These are phyloP conservation scores for Mycosphaerella sp. DNA, from an alignment of 2,329 filamentous ascomycete genomes.

Conservation along the genomic window DNA sequence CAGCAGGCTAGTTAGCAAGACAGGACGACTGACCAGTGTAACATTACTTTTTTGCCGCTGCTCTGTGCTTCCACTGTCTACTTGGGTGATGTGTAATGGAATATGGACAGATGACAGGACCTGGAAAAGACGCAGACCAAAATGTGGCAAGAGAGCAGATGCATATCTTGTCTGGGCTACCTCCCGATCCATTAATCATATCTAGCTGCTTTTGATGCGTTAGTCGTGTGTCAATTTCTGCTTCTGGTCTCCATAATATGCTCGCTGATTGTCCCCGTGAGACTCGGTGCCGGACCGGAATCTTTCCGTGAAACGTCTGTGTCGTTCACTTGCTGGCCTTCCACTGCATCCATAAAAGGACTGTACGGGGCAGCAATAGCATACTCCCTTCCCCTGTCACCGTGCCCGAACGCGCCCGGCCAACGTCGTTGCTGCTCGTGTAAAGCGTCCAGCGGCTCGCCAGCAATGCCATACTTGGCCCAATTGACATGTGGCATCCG, in stretches of 20 bases:
- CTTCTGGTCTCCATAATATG: slow-evolving; percentile 30
- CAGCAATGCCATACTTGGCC: slow-evolving; percentile 88
- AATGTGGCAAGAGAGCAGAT: background rate
- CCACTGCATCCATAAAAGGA: slow-evolving; percentile 48
- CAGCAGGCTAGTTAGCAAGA: slow-evolving; percentile 1
- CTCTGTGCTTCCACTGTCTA: too few species aligned
- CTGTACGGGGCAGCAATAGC: slow-evolving; percentile 54
- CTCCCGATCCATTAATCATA: background rate
- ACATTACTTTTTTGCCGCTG: background rate
- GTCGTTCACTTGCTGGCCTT: slow-evolving; percentile 11
- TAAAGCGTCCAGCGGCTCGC: slow-evolving; percentile 73
- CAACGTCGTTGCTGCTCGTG: slow-evolving; percentile 70
- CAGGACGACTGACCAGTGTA: background rate
- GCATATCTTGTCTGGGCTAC: background rate
- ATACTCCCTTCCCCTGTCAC: slow-evolving; percentile 40
- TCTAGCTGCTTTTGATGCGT: background rate
- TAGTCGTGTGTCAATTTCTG: slow-evolving; percentile 11
- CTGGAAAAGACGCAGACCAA: background rate
- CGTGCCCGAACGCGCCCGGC: slow-evolving; percentile 40
- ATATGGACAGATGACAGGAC: too few species aligned
- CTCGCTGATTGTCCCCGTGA: slow-evolving; percentile 24
- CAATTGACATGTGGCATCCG: slow-evolving; percentile 88
- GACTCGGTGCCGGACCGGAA: slow-evolving; percentile 16
- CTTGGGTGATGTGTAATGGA: too few species aligned
- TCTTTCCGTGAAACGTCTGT: slow-evolving; percentile 18